phyloP scores from a whole-genome alignment of 1,284 basidiomycete genomes.

The Cutaneotrichosporon daszewskae region DNA sequence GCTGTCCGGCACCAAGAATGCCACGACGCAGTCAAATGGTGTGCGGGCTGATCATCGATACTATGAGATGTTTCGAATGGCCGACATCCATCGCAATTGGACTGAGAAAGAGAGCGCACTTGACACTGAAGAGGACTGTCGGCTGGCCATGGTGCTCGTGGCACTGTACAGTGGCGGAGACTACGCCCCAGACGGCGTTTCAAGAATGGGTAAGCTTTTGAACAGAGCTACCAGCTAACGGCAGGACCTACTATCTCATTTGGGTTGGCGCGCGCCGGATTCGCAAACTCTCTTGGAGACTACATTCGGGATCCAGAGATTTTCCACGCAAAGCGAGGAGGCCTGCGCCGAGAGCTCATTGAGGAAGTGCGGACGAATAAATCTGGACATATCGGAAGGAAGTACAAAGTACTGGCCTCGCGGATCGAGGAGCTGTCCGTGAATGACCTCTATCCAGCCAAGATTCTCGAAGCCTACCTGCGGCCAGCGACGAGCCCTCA shows the following conservation, averaged over 20 bases:
- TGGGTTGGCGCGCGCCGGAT: slow-evolving; percentile 50
- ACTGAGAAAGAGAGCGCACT: slow-evolving; percentile 22
- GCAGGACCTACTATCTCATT: slow-evolving; percentile 45
- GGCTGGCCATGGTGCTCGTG: slow-evolving; percentile 74
- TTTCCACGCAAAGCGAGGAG: slow-evolving; percentile 45
- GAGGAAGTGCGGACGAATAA: slow-evolving; percentile 68
- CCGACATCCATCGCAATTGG: slow-evolving; percentile 49
- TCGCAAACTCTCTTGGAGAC: slow-evolving; percentile 55
- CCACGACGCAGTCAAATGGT: slow-evolving; percentile 8
- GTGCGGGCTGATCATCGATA: slow-evolving; percentile 56
- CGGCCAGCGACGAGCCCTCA: slow-evolving; percentile 51
- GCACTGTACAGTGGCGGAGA: slow-evolving; percentile 85
- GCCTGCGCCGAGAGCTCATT: slow-evolving; percentile 58
- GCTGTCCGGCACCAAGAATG: slow-evolving; percentile 53
- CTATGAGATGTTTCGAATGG: slow-evolving; percentile 59
- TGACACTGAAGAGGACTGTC: slow-evolving; percentile 51
- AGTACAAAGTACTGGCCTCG: slow-evolving; percentile 58
- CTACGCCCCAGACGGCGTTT: slow-evolving; percentile 60
- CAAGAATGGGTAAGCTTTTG: slow-evolving; percentile 28
- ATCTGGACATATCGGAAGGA: slow-evolving; percentile 54
- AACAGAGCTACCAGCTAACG: slow-evolving; percentile 10
- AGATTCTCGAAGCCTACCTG: slow-evolving; percentile 66
- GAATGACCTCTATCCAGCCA: slow-evolving; percentile 55
- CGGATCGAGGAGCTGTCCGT: slow-evolving; percentile 53
- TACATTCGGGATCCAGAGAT: slow-evolving; percentile 48